A percentile compares a stretch with the other conserved stretches of the same genome.
These are phyloP conservation scores for Daldinia childiae DNA, from an alignment of 495 filamentous ascomycete species.

Conservation along the genomic window DNA sequence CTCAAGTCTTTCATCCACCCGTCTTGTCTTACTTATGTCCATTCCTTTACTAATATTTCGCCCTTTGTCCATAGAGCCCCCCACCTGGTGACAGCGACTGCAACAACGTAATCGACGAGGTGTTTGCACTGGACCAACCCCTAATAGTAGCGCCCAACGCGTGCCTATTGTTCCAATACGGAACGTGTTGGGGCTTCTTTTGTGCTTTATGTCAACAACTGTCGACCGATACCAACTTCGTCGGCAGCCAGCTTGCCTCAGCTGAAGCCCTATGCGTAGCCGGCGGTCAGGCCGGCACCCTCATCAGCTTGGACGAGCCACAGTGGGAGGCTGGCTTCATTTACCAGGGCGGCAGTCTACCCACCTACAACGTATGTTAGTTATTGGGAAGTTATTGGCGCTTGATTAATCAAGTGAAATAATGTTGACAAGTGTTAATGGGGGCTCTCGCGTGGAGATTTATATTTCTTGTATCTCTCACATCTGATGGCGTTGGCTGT, in stretches of 20 bases:
- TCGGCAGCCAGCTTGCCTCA: slow-evolving; percentile 51
- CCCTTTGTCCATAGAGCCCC: slow-evolving; percentile 38
- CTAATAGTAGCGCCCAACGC: slow-evolving; percentile 50
- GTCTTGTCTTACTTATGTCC: background rate
- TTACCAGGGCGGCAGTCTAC: slow-evolving; percentile 44
- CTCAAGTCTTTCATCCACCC: background rate
- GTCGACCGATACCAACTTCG: slow-evolving; percentile 50
- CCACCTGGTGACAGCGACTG: slow-evolving; percentile 48
- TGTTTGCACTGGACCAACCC: slow-evolving; percentile 45
- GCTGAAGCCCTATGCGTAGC: slow-evolving; percentile 51
- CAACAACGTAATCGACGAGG: slow-evolving; percentile 47
- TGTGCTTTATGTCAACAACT: slow-evolving; percentile 53
- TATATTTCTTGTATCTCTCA: slow-evolving; percentile 4
- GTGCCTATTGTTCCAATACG: slow-evolving; percentile 50
- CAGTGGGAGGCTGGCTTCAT: slow-evolving; percentile 56
- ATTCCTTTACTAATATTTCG: slow-evolving; percentile 10
- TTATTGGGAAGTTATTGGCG: background rate
- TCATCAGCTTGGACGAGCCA: slow-evolving; percentile 49
- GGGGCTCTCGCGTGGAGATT: background rate
- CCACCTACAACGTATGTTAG: slow-evolving; percentile 54
- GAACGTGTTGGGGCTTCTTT: slow-evolving; percentile 56
- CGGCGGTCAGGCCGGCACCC: slow-evolving; percentile 50
- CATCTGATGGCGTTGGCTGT: slow-evolving; percentile 3
- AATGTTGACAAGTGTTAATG: background rate
- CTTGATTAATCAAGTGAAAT: background rate